Conservation (phyloP, 164 flowering plant genomes). For the Piper betle region DNA sequence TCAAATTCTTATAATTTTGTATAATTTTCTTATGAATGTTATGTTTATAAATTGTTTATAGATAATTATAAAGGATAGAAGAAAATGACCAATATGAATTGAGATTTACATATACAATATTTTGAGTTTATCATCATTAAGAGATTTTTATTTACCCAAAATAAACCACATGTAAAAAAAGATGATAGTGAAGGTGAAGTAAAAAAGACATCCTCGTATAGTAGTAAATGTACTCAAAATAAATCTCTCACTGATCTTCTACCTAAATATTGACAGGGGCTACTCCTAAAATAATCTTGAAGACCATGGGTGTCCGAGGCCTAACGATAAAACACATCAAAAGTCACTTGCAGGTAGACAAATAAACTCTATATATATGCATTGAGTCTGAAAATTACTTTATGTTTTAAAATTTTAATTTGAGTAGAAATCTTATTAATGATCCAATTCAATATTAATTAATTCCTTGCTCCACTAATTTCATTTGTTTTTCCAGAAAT, state of each 20-base stretch:
- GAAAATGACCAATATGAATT: no score
- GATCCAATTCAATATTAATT: background rate
- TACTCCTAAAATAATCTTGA: constrained; percentile 66
- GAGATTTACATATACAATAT: no score
- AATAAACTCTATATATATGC: background rate
- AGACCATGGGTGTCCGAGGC: constrained; percentile 42
- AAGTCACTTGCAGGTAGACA: constrained; percentile 64
- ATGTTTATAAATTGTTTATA: no score
- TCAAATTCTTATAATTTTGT: no score
- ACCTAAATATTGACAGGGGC: constrained; percentile 34
- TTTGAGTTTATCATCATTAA: no score
- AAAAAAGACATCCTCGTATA: no score
- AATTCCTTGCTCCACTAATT: background rate
- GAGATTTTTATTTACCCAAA: no score
- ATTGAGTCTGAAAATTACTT: background rate
- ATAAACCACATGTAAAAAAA: no score
- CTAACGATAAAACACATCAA: constrained; percentile 62
- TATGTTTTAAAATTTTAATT: background rate
- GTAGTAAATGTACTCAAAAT: no score
- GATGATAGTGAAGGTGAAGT: no score
- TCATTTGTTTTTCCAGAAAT: constrained; percentile 28
- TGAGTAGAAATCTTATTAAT: background rate
- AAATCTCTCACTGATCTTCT: background rate
- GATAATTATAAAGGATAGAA: no score
- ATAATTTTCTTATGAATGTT: no score